Conservation (phyloP, 2,329 filamentous ascomycete genomes). For the Cladosporium sp. region DNA sequence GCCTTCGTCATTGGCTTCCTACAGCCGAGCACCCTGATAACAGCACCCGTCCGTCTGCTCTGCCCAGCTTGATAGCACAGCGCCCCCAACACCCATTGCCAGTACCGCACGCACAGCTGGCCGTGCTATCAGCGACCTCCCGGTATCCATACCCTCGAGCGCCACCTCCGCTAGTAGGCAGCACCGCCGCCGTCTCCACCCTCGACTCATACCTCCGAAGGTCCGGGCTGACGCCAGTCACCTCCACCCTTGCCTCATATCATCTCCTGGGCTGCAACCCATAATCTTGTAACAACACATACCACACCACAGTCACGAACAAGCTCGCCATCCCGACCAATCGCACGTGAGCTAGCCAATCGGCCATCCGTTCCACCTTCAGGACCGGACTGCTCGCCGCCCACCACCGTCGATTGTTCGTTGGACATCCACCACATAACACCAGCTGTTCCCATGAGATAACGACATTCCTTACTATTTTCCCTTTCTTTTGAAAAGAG, state of each 20-base stretch:
- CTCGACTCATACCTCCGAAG: conserved; percentile 8
- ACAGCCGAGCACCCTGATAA: conserved; percentile 6
- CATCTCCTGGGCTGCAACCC: background rate
- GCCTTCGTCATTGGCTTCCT: background rate
- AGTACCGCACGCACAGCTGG: background rate
- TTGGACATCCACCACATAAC: conserved; percentile 17
- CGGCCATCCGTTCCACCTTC: background rate
- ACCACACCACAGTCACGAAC: conserved; percentile 2
- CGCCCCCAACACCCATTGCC: background rate
- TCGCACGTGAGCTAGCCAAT: background rate
- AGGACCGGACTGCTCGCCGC: conserved; percentile 6
- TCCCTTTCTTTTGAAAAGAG: conserved; percentile 33
- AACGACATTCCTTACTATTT: conserved; percentile 42
- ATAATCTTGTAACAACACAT: conserved; percentile 13
- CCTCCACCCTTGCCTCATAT: conserved; percentile 6
- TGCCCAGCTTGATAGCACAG: conserved; percentile 1
- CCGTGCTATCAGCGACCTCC: background rate
- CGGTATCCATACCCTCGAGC: conserved; percentile 7
- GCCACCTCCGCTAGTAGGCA: conserved; percentile 9
- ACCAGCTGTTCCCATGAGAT: conserved; percentile 31
- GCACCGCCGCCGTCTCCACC: conserved; percentile 12
- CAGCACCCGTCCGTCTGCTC: conserved; percentile 1
- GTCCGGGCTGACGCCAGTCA: background rate
- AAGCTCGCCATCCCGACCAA: conserved; percentile 1
- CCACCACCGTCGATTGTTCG: conserved; percentile 9